Evolutionary conservation across 2,329 filamentous ascomycete genomes (phyloP).

Genomic region (Xylariaceae sp.): DNA sequence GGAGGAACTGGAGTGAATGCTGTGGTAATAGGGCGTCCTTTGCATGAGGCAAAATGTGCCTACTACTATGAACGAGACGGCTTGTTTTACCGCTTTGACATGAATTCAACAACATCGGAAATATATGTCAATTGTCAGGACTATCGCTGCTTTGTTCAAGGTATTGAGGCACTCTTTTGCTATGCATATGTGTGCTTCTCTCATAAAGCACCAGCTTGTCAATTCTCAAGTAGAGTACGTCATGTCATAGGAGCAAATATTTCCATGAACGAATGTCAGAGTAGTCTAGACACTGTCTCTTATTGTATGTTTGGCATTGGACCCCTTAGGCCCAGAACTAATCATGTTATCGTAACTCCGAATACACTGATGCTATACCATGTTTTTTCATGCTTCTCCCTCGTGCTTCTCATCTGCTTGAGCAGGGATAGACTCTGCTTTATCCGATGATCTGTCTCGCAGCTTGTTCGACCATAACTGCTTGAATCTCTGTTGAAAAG

Average conservation of each 20-base stretch:
- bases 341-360: neutral
- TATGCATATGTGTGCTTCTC: neutral
- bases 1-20: slow-evolving; percentile 39
- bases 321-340: neutral
- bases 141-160: neutral
- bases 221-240: slow-evolving; percentile 1
- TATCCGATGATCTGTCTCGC: slow-evolving; percentile 9
- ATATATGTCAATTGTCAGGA: slow-evolving; percentile 1
- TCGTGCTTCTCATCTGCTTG: neutral
- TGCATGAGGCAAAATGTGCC: neutral
- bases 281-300: neutral
- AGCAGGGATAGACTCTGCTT: neutral
- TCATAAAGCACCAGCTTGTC: neutral
- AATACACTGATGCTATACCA: neutral
- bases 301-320: neutral
- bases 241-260: slow-evolving; percentile 8
- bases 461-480: slow-evolving; percentile 5
- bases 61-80: slow-evolving; percentile 4
- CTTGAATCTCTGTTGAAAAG: slow-evolving; percentile 13
- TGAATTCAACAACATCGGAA: neutral
- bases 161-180: neutral
- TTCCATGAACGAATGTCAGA: slow-evolving; percentile 2
- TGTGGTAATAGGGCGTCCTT: neutral
- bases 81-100: neutral
- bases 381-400: neutral